Evolutionary conservation across 2,329 filamentous ascomycete species (phyloP), one percentile per base, ranked within the genome.

Genomic region (Penicillium italicum): DNA sequence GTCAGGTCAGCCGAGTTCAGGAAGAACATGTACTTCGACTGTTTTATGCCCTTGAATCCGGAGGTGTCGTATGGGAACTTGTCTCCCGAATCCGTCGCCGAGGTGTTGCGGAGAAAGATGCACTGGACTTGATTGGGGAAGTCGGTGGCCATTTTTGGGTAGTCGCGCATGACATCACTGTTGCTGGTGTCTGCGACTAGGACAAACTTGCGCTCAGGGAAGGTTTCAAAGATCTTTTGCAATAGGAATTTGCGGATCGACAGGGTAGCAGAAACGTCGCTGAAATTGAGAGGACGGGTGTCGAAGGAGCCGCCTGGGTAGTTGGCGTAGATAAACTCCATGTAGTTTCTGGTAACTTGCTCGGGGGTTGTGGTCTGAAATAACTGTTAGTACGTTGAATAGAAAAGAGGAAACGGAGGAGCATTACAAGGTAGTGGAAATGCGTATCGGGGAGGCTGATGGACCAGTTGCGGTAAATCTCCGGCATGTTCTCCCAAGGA

Each of bases 221-320:
- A 92, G 0, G 88, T 91, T 69, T 85, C 78, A 70, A 92, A 90
- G 60, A 91, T 77, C 70, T 86, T 89, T 58, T 85, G 79, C 16
- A 92, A 81, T 1, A 92, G 79, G 71, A 79, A 88, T 55, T 82
- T 82, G 45, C 89, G 86, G 67, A 91, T 89, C 6, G 81, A 81
- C 36, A 91, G 79, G 0, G 88, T 91, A 4, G 86, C 88, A n/a
- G 75, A 78, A 12, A 88, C 78, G 61, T 91, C 87, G n/a, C 82
- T 87, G 75, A 92, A 91, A 77, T 92, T 91, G 20, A 92, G 80
- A 0, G 89, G 88, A 0, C 88, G 82, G 1, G 87, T 90, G 65
- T 92, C 89, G 69, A 91, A 91, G 40, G 85, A 88, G 41, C 89
- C 89, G 14, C 85, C 81, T 0, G 89, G 89, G 69, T 92, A 92